Evolutionary conservation across 2,329 filamentous ascomycete species (phyloP).

Genomic region (Pseudopyricularia javanii): DNA sequence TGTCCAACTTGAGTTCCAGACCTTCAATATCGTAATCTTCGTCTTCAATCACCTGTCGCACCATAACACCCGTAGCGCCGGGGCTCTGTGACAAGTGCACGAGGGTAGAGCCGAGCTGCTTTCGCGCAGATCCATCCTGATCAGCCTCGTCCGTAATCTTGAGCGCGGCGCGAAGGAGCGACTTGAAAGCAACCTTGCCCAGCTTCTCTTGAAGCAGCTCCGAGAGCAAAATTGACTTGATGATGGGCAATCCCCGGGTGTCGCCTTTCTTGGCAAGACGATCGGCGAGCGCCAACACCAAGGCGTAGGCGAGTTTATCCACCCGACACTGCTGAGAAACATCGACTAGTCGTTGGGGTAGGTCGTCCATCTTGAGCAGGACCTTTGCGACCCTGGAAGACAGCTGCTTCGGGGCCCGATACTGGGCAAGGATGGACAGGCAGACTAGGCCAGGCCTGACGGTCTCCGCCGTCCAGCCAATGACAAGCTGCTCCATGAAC

Average conservation of each 20-base stretch:
- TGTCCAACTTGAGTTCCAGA: constrained; percentile 63
- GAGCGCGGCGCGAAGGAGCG: constrained; percentile 47
- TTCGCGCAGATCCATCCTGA: constrained; percentile 41
- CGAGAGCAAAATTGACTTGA: constrained; percentile 49
- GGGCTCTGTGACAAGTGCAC: constrained; percentile 51
- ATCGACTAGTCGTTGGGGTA: constrained; percentile 46
- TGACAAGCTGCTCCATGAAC: constrained; percentile 79
- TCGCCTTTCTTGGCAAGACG: constrained; percentile 49
- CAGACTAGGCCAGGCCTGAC: constrained; percentile 64
- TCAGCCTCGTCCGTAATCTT: constrained; percentile 43
- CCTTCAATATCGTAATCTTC: constrained; percentile 61
- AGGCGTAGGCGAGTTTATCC: constrained; percentile 59
- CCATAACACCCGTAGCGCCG: constrained; percentile 46
- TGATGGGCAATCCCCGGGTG: constrained; percentile 39
- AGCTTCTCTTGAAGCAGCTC: constrained; percentile 51
- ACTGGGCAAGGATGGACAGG: constrained; percentile 69
- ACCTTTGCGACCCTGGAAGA: constrained; percentile 59
- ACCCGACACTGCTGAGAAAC: constrained; percentile 54
- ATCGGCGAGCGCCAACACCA: constrained; percentile 55
- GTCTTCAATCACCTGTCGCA: constrained; percentile 54
- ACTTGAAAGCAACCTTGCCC: constrained; percentile 51
- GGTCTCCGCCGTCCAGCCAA: constrained; percentile 65
- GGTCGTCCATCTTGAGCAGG: constrained; percentile 49
- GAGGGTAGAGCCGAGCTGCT: constrained; percentile 53
- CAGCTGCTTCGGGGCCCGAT: constrained; percentile 58